Evolutionary conservation across 495 filamentous ascomycete genomes (phyloP), one percentile per base, ranked within the genome.

Genomic region (Tricharina praecox): DNA sequence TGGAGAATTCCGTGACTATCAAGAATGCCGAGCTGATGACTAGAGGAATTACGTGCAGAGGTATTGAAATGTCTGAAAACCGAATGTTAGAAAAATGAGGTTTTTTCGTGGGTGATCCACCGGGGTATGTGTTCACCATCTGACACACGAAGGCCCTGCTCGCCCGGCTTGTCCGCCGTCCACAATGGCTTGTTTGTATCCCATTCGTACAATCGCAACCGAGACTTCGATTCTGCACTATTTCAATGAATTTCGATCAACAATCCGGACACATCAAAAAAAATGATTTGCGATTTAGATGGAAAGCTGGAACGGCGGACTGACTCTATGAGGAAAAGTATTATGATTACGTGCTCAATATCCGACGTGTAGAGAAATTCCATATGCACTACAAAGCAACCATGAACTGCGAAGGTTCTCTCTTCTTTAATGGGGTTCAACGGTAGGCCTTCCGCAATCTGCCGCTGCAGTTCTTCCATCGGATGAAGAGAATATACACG

Each of bases 311-410:
- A 10, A 44, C 10, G 23, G 25, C 8, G 8, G 32, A 56, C 58
- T 23, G 5, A 61, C 46, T 70, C 70, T 21, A 77, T 68, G 13
- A 84, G 62, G 18, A 95, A 68, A 3, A 93, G 61, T 23, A 94
- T 66, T 7, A 95, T 67, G 26, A 92, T 79, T 34, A 92, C 68
- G 50, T 82, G 80, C 30, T 70, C 68, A 13, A 71, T 63, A 42
- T 81, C 74, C 3, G 69, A 69, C 3, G 87, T 81, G 49, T 83
- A 75, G 4, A 97, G 72, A 50, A 96, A 97, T 24, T 87, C 81
- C 66, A 94, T 79, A 53, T 85, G 81, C 47, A 86, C 64, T 26
- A 96, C 85, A 11, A 76, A 68, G 10, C 75, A 68, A 1, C 88
- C 86, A 19, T 76, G 71, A 10, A 86, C 65, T 33, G 68, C 59